Conservation (phyloP, 495 filamentous ascomycete genomes). For the Aspergillus baeticus region DNA sequence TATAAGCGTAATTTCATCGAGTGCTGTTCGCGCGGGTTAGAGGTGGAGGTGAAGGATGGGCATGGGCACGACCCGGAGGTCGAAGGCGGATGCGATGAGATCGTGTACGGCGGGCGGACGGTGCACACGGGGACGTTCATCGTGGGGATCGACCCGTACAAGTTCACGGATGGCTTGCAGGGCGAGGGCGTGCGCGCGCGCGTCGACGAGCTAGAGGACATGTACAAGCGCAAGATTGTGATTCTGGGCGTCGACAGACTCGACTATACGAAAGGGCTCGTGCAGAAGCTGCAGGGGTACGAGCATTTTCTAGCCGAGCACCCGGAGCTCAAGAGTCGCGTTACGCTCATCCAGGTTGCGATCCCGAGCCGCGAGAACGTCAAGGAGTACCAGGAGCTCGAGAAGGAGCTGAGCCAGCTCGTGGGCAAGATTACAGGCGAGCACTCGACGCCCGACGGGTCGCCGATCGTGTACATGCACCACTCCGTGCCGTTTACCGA, state of each 20-base stretch:
- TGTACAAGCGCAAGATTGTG: constrained; percentile 83
- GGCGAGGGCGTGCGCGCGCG: constrained; percentile 74
- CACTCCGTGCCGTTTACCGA: constrained; percentile 86
- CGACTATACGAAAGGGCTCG: constrained; percentile 96
- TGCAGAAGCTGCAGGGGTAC: constrained; percentile 88
- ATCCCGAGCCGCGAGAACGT: constrained; percentile 91
- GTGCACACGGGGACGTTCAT: constrained; percentile 82
- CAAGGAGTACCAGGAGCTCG: constrained; percentile 92
- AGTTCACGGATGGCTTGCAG: constrained; percentile 75
- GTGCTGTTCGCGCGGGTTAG: constrained; percentile 80
- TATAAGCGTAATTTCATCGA: constrained; percentile 82
- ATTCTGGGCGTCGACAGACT: constrained; percentile 92
- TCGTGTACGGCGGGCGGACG: constrained; percentile 72
- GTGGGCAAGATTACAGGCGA: constrained; percentile 90
- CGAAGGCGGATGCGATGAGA: too few relatives aligned
- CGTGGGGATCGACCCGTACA: constrained; percentile 90
- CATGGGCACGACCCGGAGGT: too few relatives aligned
- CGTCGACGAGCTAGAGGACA: constrained; percentile 71
- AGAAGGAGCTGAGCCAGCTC: constrained; percentile 84
- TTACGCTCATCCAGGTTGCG: constrained; percentile 90
- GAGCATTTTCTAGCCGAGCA: constrained; percentile 90
- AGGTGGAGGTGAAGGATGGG: constrained; percentile 42
- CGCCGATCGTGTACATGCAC: constrained; percentile 93
- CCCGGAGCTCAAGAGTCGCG: constrained; percentile 87
- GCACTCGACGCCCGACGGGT: constrained; percentile 67